Evolutionary conservation across 2,329 filamentous ascomycete genomes (phyloP), one percentile per base, ranked within the genome.

Genomic region (Epichloe amarillans): DNA sequence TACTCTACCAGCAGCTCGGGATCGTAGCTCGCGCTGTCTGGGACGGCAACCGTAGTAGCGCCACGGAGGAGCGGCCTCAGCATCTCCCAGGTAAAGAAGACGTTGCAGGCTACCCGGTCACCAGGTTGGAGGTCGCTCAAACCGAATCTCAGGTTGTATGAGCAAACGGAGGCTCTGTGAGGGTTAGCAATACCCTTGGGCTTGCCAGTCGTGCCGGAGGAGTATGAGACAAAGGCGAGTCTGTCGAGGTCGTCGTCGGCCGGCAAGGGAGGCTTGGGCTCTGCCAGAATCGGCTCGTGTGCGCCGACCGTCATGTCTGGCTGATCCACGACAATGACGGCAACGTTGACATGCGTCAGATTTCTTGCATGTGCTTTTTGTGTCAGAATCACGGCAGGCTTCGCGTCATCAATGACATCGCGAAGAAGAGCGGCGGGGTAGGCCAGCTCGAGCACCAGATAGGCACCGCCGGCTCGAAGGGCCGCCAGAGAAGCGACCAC

Each of bases 1-100:
- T 88, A 68, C 54, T 87, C 82, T 26, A 89, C 83, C 26, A 91
- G 76, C 46, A 82, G 78, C 36, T 80, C 77, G 0, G 86, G 86
- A 56, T 91, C 86, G 59, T 89, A 90, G 66, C 85, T 89, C 37
- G 75, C 77, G 57, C 86, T 80, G 58, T 91, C 86, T 1, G 86
- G 84, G 15, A 90, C 80, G 3, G 83, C 78, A 21, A 89, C 77
- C 4, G 87, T 83, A 0, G 86, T 88, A 3, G 85, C 86, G 57
- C 86, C 86, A 50, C 86, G 77, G 50, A 91, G 63, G 43, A 91
- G 71, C 8, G 86, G 86, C 5, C 86, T 83, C 50, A 91, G 65
- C 51, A 90, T 89, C 64, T 91, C 86, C 86, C 86, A 91, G 45
- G 90, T 75, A 62, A 91, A 91, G 65, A 90, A 91, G 53, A 90